Percentiles rank a stretch among this genome's conserved stretches.
These are phyloP conservation scores for Backusella tuberculispora DNA, from an alignment of 192 early-diverging fungal genomes.

Conservation along the genomic window DNA sequence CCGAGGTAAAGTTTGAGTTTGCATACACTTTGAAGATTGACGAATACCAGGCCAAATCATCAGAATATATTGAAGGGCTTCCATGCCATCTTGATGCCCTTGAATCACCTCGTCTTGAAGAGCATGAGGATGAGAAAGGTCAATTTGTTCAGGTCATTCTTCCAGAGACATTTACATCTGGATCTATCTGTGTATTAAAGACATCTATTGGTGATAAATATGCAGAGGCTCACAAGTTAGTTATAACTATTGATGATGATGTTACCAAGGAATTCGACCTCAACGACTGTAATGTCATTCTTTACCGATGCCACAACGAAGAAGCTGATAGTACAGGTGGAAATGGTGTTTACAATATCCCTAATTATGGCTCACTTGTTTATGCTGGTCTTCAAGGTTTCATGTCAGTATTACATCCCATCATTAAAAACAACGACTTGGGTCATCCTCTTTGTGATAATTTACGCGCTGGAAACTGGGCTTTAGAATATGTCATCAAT, in stretches of 20 bases:
- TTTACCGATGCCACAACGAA: slow-evolving; percentile 89
- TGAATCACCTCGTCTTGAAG: slow-evolving; percentile 50
- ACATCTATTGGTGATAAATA: slow-evolving; percentile 62
- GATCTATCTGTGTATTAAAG: slow-evolving; percentile 75
- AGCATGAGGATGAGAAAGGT: slow-evolving; percentile 53
- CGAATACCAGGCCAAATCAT: slow-evolving; percentile 31
- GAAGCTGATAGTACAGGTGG: slow-evolving; percentile 80
- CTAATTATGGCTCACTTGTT: slow-evolving; percentile 76
- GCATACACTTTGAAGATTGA: slow-evolving; percentile 60
- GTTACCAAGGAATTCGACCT: slow-evolving; percentile 64
- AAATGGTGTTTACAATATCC: slow-evolving; percentile 87
- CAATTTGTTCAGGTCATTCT: slow-evolving; percentile 64
- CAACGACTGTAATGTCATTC: slow-evolving; percentile 81
- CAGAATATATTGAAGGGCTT: slow-evolving; percentile 48
- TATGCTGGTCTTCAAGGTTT: slow-evolving; percentile 97
- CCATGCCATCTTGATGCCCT: slow-evolving; percentile 54
- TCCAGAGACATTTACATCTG: slow-evolving; percentile 78
- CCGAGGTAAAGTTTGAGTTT: slow-evolving; percentile 57
- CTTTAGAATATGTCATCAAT: slow-evolving; percentile 83
- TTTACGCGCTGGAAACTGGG: slow-evolving; percentile 90
- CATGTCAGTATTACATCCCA: slow-evolving; percentile 76
- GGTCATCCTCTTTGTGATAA: slow-evolving; percentile 92
- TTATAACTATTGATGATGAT: slow-evolving; percentile 63
- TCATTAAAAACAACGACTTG: slow-evolving; percentile 86
- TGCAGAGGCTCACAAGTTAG: slow-evolving; percentile 55